These are phyloP conservation scores for Aphanomyces stellatus DNA, from an alignment of 352 stramenopile species.

Conservation along the genomic window DNA sequence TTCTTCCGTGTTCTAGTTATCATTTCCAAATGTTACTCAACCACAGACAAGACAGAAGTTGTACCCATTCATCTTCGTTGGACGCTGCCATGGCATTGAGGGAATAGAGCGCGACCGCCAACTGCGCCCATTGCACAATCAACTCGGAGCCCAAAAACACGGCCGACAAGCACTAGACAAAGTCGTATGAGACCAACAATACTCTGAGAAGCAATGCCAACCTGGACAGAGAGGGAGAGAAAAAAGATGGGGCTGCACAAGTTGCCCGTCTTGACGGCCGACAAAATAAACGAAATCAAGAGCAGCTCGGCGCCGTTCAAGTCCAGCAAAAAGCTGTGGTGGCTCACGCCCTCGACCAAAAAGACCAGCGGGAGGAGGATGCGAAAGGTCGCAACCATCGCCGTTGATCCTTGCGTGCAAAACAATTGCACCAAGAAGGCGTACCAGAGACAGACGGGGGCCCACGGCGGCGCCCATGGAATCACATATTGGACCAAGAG, in stretches of 20 bases:
- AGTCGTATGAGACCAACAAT: background rate
- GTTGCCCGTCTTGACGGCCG: constrained; percentile 78
- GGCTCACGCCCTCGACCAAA: constrained; percentile 76
- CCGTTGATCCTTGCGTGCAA: constrained; percentile 67
- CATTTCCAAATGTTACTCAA: no score
- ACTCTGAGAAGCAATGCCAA: constrained; percentile 19
- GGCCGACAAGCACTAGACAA: constrained; percentile 52
- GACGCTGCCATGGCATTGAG: constrained; percentile 67
- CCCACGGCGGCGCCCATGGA: constrained; percentile 81
- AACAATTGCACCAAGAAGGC: constrained; percentile 85
- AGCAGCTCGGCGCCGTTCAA: constrained; percentile 80
- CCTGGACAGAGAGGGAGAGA: constrained; percentile 68
- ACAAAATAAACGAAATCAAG: constrained; percentile 79
- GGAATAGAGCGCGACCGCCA: constrained; percentile 75
- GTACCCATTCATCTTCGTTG: constrained; percentile 70
- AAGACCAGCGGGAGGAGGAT: constrained; percentile 80
- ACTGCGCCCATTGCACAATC: constrained; percentile 77
- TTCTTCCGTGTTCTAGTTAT: no score
- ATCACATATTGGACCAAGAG: constrained; percentile 83
- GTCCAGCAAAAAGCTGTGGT: constrained; percentile 85
- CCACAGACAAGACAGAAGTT: no score
- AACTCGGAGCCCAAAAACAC: constrained; percentile 77
- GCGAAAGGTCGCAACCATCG: constrained; percentile 82
- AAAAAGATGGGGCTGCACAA: constrained; percentile 79
- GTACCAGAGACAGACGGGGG: constrained; percentile 84